Percentiles rank a stretch among this genome's conserved stretches.
Evolutionary conservation across 192 early-diverging fungal species (phyloP).

Genomic region (Bifiguratus adelaidae): DNA sequence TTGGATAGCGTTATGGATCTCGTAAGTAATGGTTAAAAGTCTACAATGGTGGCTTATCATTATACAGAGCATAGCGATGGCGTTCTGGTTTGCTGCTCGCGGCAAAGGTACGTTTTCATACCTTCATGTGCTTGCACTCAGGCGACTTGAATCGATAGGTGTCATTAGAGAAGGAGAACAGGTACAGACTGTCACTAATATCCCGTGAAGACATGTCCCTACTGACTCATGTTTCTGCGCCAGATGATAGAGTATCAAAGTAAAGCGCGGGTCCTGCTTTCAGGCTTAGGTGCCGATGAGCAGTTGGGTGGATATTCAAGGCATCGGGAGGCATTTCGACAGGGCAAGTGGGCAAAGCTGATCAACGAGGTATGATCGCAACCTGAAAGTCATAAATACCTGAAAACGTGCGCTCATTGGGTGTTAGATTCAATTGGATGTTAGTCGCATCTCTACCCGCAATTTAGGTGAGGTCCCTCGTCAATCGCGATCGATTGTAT

Average conservation of each 20-base stretch:
- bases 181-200: too few relatives aligned
- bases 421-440: constrained; percentile 64
- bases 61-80: constrained; percentile 84
- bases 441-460: constrained; percentile 72
- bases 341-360: constrained; percentile 52
- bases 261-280: constrained; percentile 65
- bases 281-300: constrained; percentile 92
- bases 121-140: neutral
- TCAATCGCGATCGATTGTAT: neutral
- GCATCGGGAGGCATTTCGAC: constrained; percentile 63
- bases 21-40: constrained; percentile 19
- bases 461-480: constrained; percentile 49
- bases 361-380: constrained; percentile 38
- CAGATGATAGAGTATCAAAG: constrained; percentile 40
- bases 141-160: constrained; percentile 4
- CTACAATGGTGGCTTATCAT: neutral
- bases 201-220: too few relatives aligned
- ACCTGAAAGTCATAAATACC: neutral
- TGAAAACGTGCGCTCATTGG: neutral
- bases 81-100: constrained; percentile 93
- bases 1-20: constrained; percentile 90
- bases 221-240: too few relatives aligned
- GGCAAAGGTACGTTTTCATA: constrained; percentile 41
- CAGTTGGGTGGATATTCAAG: constrained; percentile 88
- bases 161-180: too few relatives aligned